phyloP scores from a whole-genome alignment of 805 yeast genomes.

The Lipomyces mesembrius region DNA sequence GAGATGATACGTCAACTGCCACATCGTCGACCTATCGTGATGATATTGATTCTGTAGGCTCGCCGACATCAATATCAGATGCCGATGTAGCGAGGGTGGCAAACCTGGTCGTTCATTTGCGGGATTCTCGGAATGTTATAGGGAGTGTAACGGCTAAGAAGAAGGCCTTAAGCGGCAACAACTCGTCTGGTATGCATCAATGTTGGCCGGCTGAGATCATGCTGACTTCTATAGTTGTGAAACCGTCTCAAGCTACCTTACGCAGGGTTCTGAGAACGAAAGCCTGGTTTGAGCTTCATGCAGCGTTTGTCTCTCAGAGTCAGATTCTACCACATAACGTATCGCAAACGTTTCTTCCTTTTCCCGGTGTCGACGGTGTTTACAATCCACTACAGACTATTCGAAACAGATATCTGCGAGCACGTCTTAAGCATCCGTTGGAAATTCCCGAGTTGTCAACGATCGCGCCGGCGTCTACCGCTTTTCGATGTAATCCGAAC shows the following conservation, averaged over 20 bases:
- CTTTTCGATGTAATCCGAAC: slow-evolving; percentile 13
- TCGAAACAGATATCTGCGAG: slow-evolving; percentile 32
- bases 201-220: too few relatives aligned
- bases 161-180: neutral
- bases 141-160: neutral
- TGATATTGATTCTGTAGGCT: neutral
- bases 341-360: neutral
- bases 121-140: slow-evolving; percentile 22
- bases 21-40: neutral
- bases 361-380: slow-evolving; percentile 36
- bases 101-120: slow-evolving; percentile 29
- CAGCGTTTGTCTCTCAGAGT: slow-evolving; percentile 22
- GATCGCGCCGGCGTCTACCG: slow-evolving; percentile 31
- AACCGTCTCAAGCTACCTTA: slow-evolving; percentile 25
- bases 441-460: slow-evolving; percentile 16
- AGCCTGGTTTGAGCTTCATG: slow-evolving; percentile 33
- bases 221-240: slow-evolving; percentile 13
- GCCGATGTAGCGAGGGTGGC: slow-evolving; percentile 30
- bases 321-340: slow-evolving; percentile 15
- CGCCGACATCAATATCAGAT: slow-evolving; percentile 18
- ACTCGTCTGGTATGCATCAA: neutral
- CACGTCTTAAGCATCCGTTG: slow-evolving; percentile 12
- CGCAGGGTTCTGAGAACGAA: slow-evolving; percentile 30
- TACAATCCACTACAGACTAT: slow-evolving; percentile 37
- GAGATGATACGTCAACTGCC: neutral